Conservation (phyloP, 2,329 filamentous ascomycete species). For the Epichloe sibirici region DNA sequence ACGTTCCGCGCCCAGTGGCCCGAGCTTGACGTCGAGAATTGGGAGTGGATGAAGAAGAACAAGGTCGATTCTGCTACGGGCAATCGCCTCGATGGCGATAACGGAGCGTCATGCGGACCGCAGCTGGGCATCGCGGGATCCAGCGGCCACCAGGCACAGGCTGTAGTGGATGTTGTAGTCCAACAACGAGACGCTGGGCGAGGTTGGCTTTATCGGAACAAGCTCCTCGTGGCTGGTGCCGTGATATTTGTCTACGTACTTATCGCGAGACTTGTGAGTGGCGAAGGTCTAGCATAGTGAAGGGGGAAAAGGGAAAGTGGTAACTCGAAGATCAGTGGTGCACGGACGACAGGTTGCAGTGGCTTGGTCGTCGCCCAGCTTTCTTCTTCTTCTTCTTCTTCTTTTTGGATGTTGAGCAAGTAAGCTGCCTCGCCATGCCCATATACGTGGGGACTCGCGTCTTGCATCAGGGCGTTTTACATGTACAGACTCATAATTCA, state of each 20-base stretch:
- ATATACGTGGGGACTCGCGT: background rate
- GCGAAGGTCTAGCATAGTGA: constrained; percentile 19
- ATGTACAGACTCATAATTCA: background rate
- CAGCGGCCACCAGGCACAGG: constrained; percentile 51
- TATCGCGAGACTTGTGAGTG: constrained; percentile 60
- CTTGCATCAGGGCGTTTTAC: background rate
- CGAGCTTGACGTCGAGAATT: constrained; percentile 79
- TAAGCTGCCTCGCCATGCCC: background rate
- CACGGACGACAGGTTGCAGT: background rate
- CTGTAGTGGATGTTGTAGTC: constrained; percentile 64
- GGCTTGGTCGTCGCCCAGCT: background rate
- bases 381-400: background rate
- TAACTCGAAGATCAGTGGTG: background rate
- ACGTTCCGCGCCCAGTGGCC: constrained; percentile 88
- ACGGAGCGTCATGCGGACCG: constrained; percentile 38
- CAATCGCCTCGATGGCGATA: constrained; percentile 36
- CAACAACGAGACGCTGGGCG: constrained; percentile 70
- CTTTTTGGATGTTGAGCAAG: background rate
- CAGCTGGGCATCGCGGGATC: constrained; percentile 47
- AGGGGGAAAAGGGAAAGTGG: background rate
- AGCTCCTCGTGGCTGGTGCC: constrained; percentile 57
- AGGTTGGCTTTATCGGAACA: constrained; percentile 72
- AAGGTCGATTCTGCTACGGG: constrained; percentile 70
- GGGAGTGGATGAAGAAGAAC: constrained; percentile 79
- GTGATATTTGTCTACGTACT: constrained; percentile 74